These are phyloP conservation scores for Botrytis paeoniae DNA, from an alignment of 2,329 filamentous ascomycete genomes.

Conservation along the genomic window DNA sequence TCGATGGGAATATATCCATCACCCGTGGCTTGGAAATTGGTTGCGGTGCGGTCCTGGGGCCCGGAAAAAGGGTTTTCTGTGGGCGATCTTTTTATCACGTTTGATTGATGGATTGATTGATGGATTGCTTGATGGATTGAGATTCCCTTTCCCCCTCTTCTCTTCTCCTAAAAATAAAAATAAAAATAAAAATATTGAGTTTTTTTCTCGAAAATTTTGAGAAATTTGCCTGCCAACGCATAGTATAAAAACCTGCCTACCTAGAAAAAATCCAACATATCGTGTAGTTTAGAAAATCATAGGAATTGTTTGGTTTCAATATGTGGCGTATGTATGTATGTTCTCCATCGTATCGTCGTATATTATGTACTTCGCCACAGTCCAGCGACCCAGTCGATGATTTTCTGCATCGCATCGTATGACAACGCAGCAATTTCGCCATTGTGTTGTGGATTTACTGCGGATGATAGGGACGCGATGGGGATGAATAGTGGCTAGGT, in stretches of 20 bases:
- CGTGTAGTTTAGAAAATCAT: background rate
- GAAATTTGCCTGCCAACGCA: constrained; percentile 21
- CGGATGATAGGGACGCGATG: background rate
- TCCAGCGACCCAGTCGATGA: constrained; percentile 7
- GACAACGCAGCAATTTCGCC: constrained; percentile 29
- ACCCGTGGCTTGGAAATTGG: constrained; percentile 5
- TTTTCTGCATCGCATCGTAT: background rate
- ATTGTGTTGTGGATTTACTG: background rate
- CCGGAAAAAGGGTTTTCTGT: constrained; percentile 16
- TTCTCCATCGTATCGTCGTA: constrained; percentile 15
- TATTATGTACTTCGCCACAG: constrained; percentile 31
- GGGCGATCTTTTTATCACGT: background rate
- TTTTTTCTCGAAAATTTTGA: background rate
- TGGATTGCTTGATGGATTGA: background rate
- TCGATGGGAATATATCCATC: background rate
- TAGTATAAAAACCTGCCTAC: background rate
- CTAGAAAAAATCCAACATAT: constrained; percentile 1
- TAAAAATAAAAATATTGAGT: too few species aligned
- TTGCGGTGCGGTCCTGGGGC: background rate
- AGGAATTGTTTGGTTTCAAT: background rate
- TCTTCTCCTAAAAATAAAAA: background rate
- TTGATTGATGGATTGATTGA: background rate
- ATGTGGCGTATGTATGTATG: background rate
- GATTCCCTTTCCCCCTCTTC: background rate
- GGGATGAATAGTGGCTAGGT: background rate